Conservation (phyloP, 805 yeast species). For the Maudiozyma serrabonitensis region DNA sequence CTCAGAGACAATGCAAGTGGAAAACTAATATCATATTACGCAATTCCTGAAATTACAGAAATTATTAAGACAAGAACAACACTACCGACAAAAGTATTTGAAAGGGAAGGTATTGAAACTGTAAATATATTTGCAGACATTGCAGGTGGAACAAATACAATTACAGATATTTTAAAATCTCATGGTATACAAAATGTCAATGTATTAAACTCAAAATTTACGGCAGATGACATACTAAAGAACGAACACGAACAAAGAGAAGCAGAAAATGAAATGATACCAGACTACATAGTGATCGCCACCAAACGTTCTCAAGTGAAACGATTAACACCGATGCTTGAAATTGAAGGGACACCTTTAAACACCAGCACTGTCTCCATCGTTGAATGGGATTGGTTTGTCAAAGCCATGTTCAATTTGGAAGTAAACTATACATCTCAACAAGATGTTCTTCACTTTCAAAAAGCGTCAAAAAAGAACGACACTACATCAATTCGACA, state of each 20-base stretch:
- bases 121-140: constrained; percentile 21
- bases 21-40: constrained; percentile 17
- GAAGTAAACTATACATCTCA: constrained; percentile 4
- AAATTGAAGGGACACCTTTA: too few relatives aligned
- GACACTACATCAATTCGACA: background rate
- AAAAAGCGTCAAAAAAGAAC: background rate
- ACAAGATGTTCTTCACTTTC: background rate
- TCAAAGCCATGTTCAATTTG: constrained; percentile 20
- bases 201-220: constrained; percentile 13
- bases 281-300: constrained; percentile 19
- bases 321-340: constrained; percentile 12
- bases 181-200: constrained; percentile 22
- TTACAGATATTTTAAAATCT: constrained; percentile 17
- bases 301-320: constrained; percentile 25
- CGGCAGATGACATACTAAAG: constrained; percentile 9
- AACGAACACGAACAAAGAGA: background rate
- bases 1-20: constrained; percentile 11
- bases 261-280: background rate
- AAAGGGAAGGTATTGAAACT: constrained; percentile 13
- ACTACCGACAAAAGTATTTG: constrained; percentile 14
- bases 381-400: constrained; percentile 30
- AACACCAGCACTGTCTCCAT: constrained; percentile 9
- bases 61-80: constrained; percentile 12
- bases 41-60: constrained; percentile 28
- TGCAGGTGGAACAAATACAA: constrained; percentile 21